A percentile compares a stretch with the other conserved stretches of the same genome.
Evolutionary conservation across 83 land plant species (phyloP).

Genomic region (Larix sibirica): DNA sequence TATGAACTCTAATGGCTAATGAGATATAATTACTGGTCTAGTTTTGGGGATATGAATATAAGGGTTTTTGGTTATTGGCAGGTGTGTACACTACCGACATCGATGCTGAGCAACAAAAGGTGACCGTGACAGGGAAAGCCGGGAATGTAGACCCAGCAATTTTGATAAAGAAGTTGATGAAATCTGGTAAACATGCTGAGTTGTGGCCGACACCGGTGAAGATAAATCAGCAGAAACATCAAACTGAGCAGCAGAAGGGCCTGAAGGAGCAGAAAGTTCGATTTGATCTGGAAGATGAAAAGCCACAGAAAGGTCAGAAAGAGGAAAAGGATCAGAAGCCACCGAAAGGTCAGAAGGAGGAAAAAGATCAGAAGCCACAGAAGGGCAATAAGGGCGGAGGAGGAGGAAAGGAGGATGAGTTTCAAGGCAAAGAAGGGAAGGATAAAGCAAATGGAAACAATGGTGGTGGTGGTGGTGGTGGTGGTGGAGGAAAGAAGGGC

Average conservation of each 20-base stretch:
- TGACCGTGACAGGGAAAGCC: slow-evolving; percentile 49
- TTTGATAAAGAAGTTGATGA: slow-evolving; percentile 57
- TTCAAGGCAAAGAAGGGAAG: too few species aligned
- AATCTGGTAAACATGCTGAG: slow-evolving; percentile 71
- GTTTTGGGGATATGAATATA: neutral
- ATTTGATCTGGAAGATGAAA: neutral
- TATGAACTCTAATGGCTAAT: neutral
- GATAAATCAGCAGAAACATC: slow-evolving; percentile 35
- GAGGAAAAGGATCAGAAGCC: slow-evolving; percentile 5
- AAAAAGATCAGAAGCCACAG: neutral
- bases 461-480: neutral
- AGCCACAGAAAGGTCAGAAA: slow-evolving; percentile 4
- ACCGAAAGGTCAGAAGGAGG: neutral
- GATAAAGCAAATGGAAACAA: too few species aligned
- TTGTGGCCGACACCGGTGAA: slow-evolving; percentile 41
- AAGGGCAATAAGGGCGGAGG: neutral
- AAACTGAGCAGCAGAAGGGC: slow-evolving; percentile 30
- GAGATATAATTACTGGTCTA: neutral
- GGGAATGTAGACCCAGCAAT: slow-evolving; percentile 45
- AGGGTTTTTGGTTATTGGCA: slow-evolving; percentile 17
- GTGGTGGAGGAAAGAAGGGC: neutral
- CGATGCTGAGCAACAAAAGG: slow-evolving; percentile 73
- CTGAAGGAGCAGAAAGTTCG: slow-evolving; percentile 18
- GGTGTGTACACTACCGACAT: slow-evolving; percentile 47
- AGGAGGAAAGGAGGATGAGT: neutral